These are phyloP conservation scores for Rhodocollybia butyracea DNA, from an alignment of 768 basidiomycete species.

Conservation along the genomic window DNA sequence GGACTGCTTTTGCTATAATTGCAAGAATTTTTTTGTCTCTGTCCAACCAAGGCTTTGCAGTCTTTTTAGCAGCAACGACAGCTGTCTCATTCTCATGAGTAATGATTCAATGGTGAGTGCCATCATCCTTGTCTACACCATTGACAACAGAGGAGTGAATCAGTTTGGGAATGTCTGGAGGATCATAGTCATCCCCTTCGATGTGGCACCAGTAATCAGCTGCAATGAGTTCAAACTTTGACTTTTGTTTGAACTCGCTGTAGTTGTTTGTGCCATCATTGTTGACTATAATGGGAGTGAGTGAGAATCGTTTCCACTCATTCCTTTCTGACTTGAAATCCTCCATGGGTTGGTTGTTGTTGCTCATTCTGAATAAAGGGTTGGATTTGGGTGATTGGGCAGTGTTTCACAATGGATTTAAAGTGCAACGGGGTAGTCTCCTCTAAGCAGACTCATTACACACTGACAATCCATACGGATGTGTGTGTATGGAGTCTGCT, in stretches of 20 bases:
- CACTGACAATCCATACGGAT: too few relatives aligned
- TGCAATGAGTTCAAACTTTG: slow-evolving; percentile 10
- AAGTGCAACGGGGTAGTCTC: too few relatives aligned
- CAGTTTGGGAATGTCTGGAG: slow-evolving; percentile 12
- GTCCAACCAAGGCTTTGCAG: slow-evolving; percentile 12
- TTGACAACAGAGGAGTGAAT: neutral
- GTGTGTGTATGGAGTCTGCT: too few relatives aligned
- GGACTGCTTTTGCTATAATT: slow-evolving; percentile 12
- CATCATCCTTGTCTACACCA: slow-evolving; percentile 7
- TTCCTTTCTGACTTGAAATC: too few relatives aligned
- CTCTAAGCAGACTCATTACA: too few relatives aligned
- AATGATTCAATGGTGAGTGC: neutral
- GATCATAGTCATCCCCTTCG: slow-evolving; percentile 8
- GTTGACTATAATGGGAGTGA: neutral
- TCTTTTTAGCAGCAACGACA: slow-evolving; percentile 5
- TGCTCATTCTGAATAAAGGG: too few relatives aligned
- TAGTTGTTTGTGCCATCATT: slow-evolving; percentile 2
- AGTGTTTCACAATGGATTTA: too few relatives aligned
- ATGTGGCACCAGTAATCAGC: slow-evolving; percentile 11
- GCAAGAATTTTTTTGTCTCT: slow-evolving; percentile 12
- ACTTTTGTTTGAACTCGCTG: slow-evolving; percentile 9
- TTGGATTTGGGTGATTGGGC: too few relatives aligned
- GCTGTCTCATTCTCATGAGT: slow-evolving; percentile 10
- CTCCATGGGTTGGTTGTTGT: too few relatives aligned
- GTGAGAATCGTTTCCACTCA: neutral